Percentiles rank a stretch among this genome's conserved stretches.
Conservation (phyloP, 2,329 filamentous ascomycete species). For the Sphaerostilbella broomeana region DNA sequence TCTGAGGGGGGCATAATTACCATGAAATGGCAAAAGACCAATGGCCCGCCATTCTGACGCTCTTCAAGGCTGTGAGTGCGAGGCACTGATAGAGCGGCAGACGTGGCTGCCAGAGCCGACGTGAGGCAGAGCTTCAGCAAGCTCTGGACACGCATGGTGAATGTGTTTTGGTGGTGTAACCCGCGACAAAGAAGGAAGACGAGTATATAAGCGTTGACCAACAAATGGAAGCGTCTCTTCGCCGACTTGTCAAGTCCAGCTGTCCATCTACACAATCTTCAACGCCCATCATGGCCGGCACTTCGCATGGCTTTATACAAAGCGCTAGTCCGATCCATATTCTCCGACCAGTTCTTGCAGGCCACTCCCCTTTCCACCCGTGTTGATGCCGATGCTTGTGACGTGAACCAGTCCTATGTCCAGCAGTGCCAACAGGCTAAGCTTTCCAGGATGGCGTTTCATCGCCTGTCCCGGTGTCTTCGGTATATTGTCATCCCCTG, state of each 20-base stretch:
- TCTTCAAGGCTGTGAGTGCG: background rate
- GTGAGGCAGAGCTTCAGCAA: background rate
- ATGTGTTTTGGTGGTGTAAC: no score
- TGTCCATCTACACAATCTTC: no score
- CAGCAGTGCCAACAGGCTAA: no score
- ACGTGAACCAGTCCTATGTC: no score
- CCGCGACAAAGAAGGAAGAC: background rate
- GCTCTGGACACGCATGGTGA: conserved; percentile 2
- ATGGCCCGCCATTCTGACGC: background rate
- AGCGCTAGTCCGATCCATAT: no score
- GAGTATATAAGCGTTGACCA: background rate
- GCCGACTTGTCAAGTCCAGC: background rate
- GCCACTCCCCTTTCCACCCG: no score
- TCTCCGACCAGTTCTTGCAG: no score
- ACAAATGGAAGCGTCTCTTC: background rate
- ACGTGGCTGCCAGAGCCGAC: background rate
- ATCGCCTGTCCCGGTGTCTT: no score
- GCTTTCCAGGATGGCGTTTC: no score
- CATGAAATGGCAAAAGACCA: conserved; percentile 18
- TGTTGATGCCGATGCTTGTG: no score
- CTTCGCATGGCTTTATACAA: background rate
- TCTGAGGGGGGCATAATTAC: no score
- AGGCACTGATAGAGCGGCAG: background rate
- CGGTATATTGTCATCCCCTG: no score
- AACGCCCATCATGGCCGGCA: background rate